Conservation (phyloP, 495 filamentous ascomycete species). For the Penicillium samsonianum region DNA sequence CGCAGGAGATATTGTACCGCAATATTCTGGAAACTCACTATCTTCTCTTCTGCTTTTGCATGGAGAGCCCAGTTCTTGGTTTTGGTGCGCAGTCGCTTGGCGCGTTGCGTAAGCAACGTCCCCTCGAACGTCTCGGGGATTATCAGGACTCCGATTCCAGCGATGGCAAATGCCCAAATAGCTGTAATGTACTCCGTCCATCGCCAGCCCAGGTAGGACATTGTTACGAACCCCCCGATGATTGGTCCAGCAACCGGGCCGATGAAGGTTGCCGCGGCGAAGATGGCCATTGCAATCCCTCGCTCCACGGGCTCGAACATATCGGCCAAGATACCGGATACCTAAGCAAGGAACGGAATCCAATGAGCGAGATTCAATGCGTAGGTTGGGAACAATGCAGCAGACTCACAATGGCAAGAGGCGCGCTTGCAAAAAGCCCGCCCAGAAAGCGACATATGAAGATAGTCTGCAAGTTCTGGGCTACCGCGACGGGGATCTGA, state of each 20-base stretch:
- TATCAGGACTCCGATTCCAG: conserved; percentile 39
- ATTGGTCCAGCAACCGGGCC: conserved; percentile 60
- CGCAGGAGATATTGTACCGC: conserved; percentile 38
- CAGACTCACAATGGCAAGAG: conserved; percentile 51
- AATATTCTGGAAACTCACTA: conserved; percentile 33
- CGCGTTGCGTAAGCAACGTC: conserved; percentile 51
- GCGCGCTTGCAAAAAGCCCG: conserved; percentile 57
- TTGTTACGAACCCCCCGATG: conserved; percentile 53
- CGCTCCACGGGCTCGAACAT: conserved; percentile 57
- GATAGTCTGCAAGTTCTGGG: conserved; percentile 52
- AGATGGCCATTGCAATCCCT: conserved; percentile 56
- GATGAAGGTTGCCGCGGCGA: conserved; percentile 52
- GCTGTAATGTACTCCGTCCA: conserved; percentile 61
- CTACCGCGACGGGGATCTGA: conserved; percentile 56
- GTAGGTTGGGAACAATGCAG: background rate
- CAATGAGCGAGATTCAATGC: background rate
- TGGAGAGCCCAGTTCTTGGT: conserved; percentile 61
- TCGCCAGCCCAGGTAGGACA: conserved; percentile 53
- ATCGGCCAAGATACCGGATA: conserved; percentile 56
- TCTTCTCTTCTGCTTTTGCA: conserved; percentile 22
- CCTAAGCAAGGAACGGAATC: background rate
- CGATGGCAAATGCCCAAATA: conserved; percentile 51
- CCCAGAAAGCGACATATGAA: conserved; percentile 58
- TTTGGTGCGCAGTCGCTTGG: conserved; percentile 49
- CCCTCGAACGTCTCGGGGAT: conserved; percentile 57